Base-by-base conservation (phyloP, 345 rosid genomes). In the Salix suchowensis region DNA sequence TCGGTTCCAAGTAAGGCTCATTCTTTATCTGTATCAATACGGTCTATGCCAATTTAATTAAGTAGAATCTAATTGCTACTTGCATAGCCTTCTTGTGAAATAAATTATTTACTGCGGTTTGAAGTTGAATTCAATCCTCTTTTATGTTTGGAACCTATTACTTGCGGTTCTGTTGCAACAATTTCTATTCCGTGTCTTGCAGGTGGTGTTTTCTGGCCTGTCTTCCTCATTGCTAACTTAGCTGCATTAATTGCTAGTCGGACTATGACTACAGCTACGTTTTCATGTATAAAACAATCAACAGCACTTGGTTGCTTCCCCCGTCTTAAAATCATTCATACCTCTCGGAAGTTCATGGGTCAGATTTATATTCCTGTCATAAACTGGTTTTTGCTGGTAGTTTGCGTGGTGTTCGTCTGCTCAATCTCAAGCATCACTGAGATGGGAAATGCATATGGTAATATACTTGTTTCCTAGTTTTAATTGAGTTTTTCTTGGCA, bases 371-470 rank as follows among this genome's bases (percentile, higher is more conserved):
- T 96, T 86, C 99, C 99, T n/a, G 98, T 94, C 82, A 82, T 96
- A 65, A 96, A 96, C 85, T 96, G 99, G 99, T 96, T 96, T 87
- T 81, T 96, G 89, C 91, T 96, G 83, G 98, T 83, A 44, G 88
- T 88, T 68, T 92, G 97, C 83, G 75, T 94, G 88, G 85, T 90
- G 79, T 82, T 92, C 23, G 91, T 96, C 84, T 90, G 90, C 88
- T 84, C 92, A 68, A 89, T 92, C 79, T 83, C 98, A 78, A 91
- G 94, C 89, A 87, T 88, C 72, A 86, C 88, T 4, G 98, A 94
- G 87, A 88, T 94, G 78, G 98, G 99, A 88, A 96, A 96, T 87
- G 99, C 99, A 42, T 96, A 96, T 71, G 99, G 97, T 96, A 94
- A 87, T 65, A 87, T 65, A 55, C 80, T 78, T 82, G 52, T 74